Evolutionary conservation across 2,329 filamentous ascomycete genomes (phyloP).

Genomic region (Fusarium chaquense): DNA sequence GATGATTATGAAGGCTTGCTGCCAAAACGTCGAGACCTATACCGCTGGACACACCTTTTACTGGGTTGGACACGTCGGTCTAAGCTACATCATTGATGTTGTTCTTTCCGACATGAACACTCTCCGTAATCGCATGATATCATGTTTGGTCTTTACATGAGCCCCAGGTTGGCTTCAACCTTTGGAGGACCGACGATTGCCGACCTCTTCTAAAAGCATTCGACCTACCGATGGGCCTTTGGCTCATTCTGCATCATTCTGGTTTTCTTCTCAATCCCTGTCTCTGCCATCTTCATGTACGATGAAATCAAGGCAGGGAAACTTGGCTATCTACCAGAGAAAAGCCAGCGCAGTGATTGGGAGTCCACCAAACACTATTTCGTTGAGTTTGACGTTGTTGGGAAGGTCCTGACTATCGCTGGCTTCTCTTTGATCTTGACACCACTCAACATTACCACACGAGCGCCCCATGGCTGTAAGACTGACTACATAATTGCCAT

Average conservation of each 20-base stretch:
- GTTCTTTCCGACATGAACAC: constrained; percentile 59
- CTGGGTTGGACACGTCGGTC: constrained; percentile 65
- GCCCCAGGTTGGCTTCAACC: constrained; percentile 59
- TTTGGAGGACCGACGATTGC: constrained; percentile 54
- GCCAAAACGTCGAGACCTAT: constrained; percentile 68
- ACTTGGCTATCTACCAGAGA: constrained; percentile 58
- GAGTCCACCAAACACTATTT: constrained; percentile 56
- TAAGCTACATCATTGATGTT: constrained; percentile 57
- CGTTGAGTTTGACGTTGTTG: constrained; percentile 56
- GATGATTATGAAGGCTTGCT: constrained; percentile 73
- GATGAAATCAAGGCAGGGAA: constrained; percentile 68
- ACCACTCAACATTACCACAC: constrained; percentile 67
- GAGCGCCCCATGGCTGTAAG: constrained; percentile 59
- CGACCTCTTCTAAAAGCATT: constrained; percentile 40
- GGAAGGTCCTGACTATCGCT: constrained; percentile 64
- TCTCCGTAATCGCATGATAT: constrained; percentile 59
- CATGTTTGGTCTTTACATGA: constrained; percentile 58
- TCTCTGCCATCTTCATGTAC: constrained; percentile 66
- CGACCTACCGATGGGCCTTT: constrained; percentile 55
- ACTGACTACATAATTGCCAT: constrained; percentile 65
- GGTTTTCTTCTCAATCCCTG: constrained; percentile 69
- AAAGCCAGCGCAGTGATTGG: constrained; percentile 55
- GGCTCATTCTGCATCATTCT: constrained; percentile 74
- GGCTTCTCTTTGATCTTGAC: constrained; percentile 68
- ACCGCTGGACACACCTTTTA: constrained; percentile 73